phyloP scores from a whole-genome alignment of 73 alveolate species.

The Paramecium biaurelia region DNA sequence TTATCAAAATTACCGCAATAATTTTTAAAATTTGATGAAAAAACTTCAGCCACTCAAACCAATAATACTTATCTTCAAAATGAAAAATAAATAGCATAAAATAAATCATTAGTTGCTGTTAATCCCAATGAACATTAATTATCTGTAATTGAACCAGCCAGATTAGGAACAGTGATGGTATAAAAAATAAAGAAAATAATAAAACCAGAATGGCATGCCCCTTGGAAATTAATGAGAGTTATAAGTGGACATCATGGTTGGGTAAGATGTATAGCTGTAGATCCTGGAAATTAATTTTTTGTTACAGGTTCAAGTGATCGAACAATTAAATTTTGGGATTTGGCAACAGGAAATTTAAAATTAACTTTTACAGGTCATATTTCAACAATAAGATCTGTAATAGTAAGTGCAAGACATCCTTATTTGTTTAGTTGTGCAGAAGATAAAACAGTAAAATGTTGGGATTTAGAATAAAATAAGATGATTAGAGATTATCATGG shows the following conservation, averaged over 20 bases:
- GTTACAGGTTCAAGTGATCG: conserved; percentile 98
- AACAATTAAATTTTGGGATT: conserved; percentile 99
- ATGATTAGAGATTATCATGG: conserved; percentile 98
- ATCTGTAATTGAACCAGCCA: conserved; percentile 61
- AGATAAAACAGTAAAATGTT: conserved; percentile 91
- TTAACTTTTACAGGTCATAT: conserved; percentile 98
- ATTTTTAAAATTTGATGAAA: conserved; percentile 54
- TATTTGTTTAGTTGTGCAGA: conserved; percentile 98
- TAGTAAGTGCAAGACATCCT: conserved; percentile 90
- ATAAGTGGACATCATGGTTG: conserved; percentile 98
- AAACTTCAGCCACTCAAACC: conserved; percentile 42
- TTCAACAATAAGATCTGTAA: conserved; percentile 77
- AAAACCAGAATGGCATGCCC: conserved; percentile 95
- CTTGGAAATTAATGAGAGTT: conserved; percentile 98
- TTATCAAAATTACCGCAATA: conserved; percentile 53
- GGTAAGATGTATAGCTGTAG: conserved; percentile 97
- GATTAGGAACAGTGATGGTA: conserved; percentile 62
- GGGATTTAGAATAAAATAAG: conserved; percentile 99
- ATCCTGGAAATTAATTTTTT: conserved; percentile 95
- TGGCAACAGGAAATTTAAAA: conserved; percentile 95
- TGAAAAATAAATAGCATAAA: not conserved
- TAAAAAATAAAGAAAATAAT: conserved; percentile 72
- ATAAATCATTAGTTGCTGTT: not conserved
- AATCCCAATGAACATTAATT: conserved; percentile 28
- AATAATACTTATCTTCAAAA: conserved; percentile 11